Conservation (phyloP, 176 grass and related monocot species). For the Zoysia japonica region DNA sequence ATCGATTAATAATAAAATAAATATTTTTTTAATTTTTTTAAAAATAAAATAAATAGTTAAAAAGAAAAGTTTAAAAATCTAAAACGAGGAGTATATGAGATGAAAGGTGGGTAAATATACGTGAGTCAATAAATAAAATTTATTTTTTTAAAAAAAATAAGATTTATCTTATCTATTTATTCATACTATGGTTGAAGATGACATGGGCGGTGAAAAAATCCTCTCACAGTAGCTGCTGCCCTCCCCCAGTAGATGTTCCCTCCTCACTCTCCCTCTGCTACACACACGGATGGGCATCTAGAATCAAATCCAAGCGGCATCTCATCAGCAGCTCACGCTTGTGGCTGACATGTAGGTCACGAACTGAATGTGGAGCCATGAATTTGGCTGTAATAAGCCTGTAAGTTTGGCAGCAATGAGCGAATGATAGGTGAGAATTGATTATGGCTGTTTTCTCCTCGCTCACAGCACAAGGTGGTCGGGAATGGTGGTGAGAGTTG, state of each 20-base stretch:
- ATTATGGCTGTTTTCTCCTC: neutral
- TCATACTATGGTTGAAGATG: too few relatives aligned
- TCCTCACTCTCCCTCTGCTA: neutral
- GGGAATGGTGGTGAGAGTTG: neutral
- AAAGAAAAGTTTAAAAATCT: too few relatives aligned
- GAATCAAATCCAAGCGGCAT: slow-evolving; percentile 17
- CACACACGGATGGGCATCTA: neutral
- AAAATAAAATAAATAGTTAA: too few relatives aligned
- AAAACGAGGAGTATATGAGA: too few relatives aligned
- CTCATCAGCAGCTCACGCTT: neutral
- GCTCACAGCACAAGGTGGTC: neutral
- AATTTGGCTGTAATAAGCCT: neutral
- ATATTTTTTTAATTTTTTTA: too few relatives aligned
- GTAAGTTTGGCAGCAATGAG: neutral
- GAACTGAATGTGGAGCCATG: neutral
- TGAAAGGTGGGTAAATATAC: too few relatives aligned
- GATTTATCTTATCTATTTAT: too few relatives aligned
- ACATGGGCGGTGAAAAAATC: too few relatives aligned
- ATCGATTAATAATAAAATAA: too few relatives aligned
- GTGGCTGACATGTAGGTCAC: neutral
- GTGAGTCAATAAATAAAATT: too few relatives aligned
- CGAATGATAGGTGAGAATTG: slow-evolving; percentile 1
- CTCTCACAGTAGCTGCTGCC: slow-evolving; percentile 25
- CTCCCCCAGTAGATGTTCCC: neutral
- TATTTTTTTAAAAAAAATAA: too few relatives aligned